Base-by-base conservation (phyloP, 306 rosid species). In the Neltuma alba region DNA sequence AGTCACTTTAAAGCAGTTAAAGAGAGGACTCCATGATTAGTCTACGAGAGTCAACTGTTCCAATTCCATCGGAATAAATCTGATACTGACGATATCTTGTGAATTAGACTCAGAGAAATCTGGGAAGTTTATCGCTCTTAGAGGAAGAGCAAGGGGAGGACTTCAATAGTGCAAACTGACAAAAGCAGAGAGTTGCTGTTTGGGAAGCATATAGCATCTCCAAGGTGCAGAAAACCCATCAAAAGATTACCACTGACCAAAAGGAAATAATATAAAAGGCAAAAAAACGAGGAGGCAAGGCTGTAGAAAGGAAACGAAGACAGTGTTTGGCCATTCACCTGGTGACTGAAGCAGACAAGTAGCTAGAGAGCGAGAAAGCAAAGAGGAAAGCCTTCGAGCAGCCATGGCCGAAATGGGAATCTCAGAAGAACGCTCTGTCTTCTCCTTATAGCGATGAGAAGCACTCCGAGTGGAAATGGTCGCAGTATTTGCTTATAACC, bases 291-390 rank as follows among this genome's bases (percentile, higher is more conserved):
- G 34, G 21, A 34, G 71, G 52, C 0, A n/a, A 45, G 15, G 52
- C 52, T 45, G 52, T 45, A 45, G 36, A 25, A 54, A 13, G 64
- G 4, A 36, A 23, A 31, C 3, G 16, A 15, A 8, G 55, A 6
- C 15, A 33, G 45, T 28, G 63, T 25, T 7, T 14, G 73, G 9
- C 65, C 76, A 92, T 91, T 79, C 68, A 92, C 97, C 97, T 33
- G 58, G 85, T 57, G 92, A 88, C 14, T 48, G 90, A 82, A 87
- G 88, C 85, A 79, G 80, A 83, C 94, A 84, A 86, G 83, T 0
- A 81, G 88, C 71, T 21, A 86, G 80, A 72, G 93, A 82, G 47
- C 92, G 93, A 86, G 88, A 84, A 42, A 92, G 82, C 25, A 91
- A 60, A 41, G 83, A 79, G 34, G 89, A 86, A 76, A 94, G 74